Base-by-base conservation (phyloP, 208 protist genomes). In the Trichomonas gallinae region DNA sequence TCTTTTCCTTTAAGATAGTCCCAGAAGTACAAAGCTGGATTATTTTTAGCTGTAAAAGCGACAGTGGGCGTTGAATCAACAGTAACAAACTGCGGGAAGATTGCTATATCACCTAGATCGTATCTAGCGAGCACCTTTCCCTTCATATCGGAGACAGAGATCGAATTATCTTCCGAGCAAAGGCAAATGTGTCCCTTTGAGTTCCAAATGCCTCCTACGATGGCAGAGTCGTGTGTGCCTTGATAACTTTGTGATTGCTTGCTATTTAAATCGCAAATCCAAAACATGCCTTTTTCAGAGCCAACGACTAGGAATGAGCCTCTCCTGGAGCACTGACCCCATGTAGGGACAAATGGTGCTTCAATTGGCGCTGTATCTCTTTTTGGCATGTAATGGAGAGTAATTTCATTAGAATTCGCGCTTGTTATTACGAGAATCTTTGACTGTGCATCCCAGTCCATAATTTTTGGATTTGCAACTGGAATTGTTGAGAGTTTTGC, bases 251-350 rank as follows among this genome's bases (percentile, higher is more conserved):
- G 83, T 34, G 83, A 45, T 91, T 91, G 83, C 9, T 31, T 8
- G 2, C 40, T 48, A 91, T 91, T 91, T n/a, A 26, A 9, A 49
- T 91, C 83, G n/a, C 83, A 91, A 44, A 91, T 91, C 83, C 83
- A 91, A 48, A 91, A 91, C 42, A 44, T 91, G 8, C 83, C 83
- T 91, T 91, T 91, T 2, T 91, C 83, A 91, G 83, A 91, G 10
- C 83, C 83, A n/a, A 38, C 83, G 10, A 38, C 83, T 17, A 91
- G 23, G 42, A 49, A 91, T 49, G 83, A 91, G 34, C 83, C 83
- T 44, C n/a, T 44, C 42, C 42, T 45, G 1, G 83, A 45, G n/a
- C 34, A 91, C 10, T 26, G 42, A 48, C 34, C 9, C 83, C 83
- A 91, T 23, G 83, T 91, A 48, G 83, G 83, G 1, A 34, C n/a